Base-by-base conservation (phyloP, 2,329 filamentous ascomycete genomes). In the Alternaria rosae region DNA sequence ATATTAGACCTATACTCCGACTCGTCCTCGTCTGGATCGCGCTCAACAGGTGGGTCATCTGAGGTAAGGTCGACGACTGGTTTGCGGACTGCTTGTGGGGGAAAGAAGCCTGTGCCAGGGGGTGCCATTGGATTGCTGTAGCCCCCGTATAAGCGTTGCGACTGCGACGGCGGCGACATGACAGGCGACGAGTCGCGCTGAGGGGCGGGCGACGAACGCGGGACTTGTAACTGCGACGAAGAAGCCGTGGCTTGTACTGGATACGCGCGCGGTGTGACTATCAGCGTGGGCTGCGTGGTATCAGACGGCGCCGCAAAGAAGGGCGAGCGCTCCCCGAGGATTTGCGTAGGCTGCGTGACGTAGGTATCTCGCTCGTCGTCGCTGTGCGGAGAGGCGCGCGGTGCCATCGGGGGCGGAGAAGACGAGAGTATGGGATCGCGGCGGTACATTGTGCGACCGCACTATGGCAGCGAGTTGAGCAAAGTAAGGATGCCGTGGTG, bases 141-240 rank as follows among this genome's bases (percentile, higher is more conserved):
- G 44, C 90, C 68, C 12, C 66, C 87, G 86, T 72, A 91, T 91
- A 47, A 89, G 86, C 26, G 93, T 92, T 35, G 92, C 91, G 83
- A 96, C 91, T 45, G 87, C 20, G 65, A 60, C 44, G 70, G 69
- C 54, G 71, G 69, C 54, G 71, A 63, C 54, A 71, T 67, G 45
- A 63, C 59, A n/a, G 82, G 79, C 61, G 86, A 86, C 10, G 74
- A 70, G 25, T 66, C 58, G 44, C 70, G 74, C 38, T 76, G 71
- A 8, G 60, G 32, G 11, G 89, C 85, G 2, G 93, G 94, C 1
- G 94, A 97, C 4, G 94, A 97, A n/a, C 92, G 92, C 28, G 91
- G 89, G 4, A 97, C 94, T 78, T 97, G 94, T 58, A 97, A 83
- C 53, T 85, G 76, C 30, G 72, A 84, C 23, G 67, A 57, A 17